Evolutionary conservation across 2,329 filamentous ascomycete species (phyloP).

Genomic region (Pseudocercospora fuligena): DNA sequence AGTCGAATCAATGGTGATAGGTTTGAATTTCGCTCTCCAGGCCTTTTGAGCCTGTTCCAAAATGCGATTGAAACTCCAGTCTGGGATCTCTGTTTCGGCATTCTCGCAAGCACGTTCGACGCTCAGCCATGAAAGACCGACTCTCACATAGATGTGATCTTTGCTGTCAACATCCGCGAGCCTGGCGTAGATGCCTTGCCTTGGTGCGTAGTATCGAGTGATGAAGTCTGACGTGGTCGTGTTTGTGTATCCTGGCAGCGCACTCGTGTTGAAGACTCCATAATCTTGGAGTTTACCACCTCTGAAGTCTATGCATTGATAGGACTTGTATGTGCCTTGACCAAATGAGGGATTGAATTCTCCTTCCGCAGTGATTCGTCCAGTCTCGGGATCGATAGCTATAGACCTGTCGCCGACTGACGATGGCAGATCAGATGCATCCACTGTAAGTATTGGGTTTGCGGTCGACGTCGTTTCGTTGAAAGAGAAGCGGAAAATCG

Average conservation of each 20-base stretch:
- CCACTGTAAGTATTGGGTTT: conserved; percentile 61
- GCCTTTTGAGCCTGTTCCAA: conserved; percentile 46
- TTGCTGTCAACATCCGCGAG: conserved; percentile 41
- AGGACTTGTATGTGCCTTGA: conserved; percentile 59
- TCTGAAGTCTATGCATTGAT: conserved; percentile 64
- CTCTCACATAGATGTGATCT: conserved; percentile 62
- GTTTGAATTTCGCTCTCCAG: conserved; percentile 47
- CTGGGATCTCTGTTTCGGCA: conserved; percentile 68
- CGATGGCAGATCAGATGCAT: conserved; percentile 62
- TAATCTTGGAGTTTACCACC: conserved; percentile 58
- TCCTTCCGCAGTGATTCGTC: conserved; percentile 62
- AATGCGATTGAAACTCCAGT: conserved; percentile 64
- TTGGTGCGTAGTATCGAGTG: conserved; percentile 37
- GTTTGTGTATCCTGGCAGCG: conserved; percentile 44
- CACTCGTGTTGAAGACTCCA: conserved; percentile 62
- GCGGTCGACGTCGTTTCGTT: conserved; percentile 41
- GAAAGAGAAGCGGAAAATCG: conserved; percentile 65
- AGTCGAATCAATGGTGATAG: conserved; percentile 42
- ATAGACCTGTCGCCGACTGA: conserved; percentile 57
- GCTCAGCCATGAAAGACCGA: conserved; percentile 72
- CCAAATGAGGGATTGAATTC: conserved; percentile 67
- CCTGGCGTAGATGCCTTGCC: conserved; percentile 37
- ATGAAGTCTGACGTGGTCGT: conserved; percentile 32
- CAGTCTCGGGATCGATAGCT: conserved; percentile 55
- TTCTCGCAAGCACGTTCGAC: conserved; percentile 67